Conservation (phyloP, 1,139 yeast species). For the Barnettozyma hawaiiensis region DNA sequence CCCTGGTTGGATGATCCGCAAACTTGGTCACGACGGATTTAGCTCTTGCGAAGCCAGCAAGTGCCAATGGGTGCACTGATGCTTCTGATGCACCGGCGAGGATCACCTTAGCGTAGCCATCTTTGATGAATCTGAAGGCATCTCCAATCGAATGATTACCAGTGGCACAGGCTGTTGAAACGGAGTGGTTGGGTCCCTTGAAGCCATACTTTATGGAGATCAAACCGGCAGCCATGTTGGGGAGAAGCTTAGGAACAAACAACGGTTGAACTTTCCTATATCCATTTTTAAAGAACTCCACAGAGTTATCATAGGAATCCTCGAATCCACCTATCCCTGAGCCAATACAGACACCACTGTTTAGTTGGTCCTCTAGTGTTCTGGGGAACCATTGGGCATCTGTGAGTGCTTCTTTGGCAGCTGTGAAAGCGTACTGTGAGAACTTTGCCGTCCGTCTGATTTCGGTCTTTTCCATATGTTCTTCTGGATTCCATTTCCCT, state of each 20-base stretch:
- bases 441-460: constrained; percentile 61
- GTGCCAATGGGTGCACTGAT: constrained; percentile 76
- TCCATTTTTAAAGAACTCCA: constrained; percentile 46
- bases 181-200: constrained; percentile 83
- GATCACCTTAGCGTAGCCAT: constrained; percentile 81
- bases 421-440: constrained; percentile 73
- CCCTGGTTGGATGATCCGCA: constrained; percentile 54
- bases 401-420: constrained; percentile 68
- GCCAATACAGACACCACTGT: constrained; percentile 78
- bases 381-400: constrained; percentile 55
- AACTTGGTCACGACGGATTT: constrained; percentile 66
- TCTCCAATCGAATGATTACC: constrained; percentile 95
- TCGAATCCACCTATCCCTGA: constrained; percentile 90
- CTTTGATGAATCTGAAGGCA: constrained; percentile 71
- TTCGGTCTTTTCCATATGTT: constrained; percentile 30
- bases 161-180: constrained; percentile 94
- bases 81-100: constrained; percentile 93
- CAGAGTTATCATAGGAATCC: constrained; percentile 60
- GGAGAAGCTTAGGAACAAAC: constrained; percentile 74
- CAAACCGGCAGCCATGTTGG: constrained; percentile 95
- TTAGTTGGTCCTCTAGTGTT: constrained; percentile 31
- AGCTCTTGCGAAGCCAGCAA: constrained; percentile 91
- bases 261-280: constrained; percentile 77
- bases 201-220: constrained; percentile 72
- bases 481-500: constrained; percentile 45